Percentiles rank a stretch among this genome's conserved stretches.
Evolutionary conservation across 2,329 filamentous ascomycete species (phyloP).

Genomic region (Aureobasidium melanogenum): DNA sequence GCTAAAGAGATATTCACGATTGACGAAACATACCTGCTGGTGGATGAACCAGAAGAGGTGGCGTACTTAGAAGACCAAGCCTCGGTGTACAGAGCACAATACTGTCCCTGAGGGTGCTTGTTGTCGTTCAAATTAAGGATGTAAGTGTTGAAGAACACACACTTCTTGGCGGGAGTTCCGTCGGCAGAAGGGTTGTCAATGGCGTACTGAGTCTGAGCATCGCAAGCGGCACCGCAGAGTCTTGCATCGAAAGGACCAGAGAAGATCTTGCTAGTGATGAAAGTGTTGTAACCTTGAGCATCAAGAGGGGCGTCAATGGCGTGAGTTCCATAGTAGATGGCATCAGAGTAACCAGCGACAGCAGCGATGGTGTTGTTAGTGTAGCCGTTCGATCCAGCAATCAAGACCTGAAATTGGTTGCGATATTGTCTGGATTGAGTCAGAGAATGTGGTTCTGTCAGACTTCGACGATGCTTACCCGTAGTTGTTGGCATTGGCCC

Average conservation of each 20-base stretch:
- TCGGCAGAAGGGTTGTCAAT: neutral
- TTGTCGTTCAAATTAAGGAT: conserved; percentile 20
- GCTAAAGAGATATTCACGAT: neutral
- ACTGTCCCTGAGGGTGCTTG: conserved; percentile 18
- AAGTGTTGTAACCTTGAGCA: conserved; percentile 20
- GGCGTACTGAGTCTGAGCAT: conserved; percentile 12
- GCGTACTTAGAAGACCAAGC: conserved; percentile 19
- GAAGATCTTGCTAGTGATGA: conserved; percentile 15
- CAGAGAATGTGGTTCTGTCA: neutral
- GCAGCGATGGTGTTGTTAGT: conserved; percentile 15
- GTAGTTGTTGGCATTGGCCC: conserved; percentile 24
- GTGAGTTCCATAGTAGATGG: conserved; percentile 24
- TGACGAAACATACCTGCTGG: neutral
- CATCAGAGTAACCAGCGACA: conserved; percentile 17
- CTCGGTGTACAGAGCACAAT: conserved; percentile 22
- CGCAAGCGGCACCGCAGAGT: conserved; percentile 19
- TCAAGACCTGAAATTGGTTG: conserved; percentile 29
- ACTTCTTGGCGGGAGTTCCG: conserved; percentile 17
- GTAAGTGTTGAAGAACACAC: conserved; percentile 28
- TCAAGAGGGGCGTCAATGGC: conserved; percentile 27
- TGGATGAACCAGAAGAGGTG: conserved; percentile 14
- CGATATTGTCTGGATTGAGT: conserved; percentile 19
- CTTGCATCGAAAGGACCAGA: conserved; percentile 19
- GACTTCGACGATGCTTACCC: conserved; percentile 14
- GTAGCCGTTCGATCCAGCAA: conserved; percentile 36